Evolutionary conservation across 192 early-diverging fungal species (phyloP).

Genomic region (Kappamyces sp.): DNA sequence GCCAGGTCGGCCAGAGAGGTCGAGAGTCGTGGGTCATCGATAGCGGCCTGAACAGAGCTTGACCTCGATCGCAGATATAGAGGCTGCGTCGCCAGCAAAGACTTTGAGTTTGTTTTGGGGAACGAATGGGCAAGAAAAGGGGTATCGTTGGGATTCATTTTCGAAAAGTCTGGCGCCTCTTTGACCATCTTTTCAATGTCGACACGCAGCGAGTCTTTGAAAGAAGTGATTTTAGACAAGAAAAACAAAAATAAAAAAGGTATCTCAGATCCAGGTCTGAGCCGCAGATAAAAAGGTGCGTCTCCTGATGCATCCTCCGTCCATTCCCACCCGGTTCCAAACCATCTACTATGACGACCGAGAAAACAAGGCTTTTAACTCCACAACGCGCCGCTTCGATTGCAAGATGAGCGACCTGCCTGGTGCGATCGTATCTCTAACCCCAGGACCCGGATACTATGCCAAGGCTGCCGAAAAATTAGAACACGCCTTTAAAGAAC

Average conservation of each 20-base stretch:
- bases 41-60: conserved; percentile 5
- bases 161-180: too few relatives aligned
- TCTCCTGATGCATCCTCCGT: conserved; percentile 37
- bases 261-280: too few relatives aligned
- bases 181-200: too few relatives aligned
- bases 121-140: neutral
- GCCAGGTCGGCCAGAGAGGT: conserved; percentile 6
- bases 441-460: conserved; percentile 46
- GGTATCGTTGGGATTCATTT: too few relatives aligned
- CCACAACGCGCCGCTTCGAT: conserved; percentile 38
- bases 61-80: conserved; percentile 1
- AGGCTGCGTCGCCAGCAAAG: too few relatives aligned
- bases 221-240: too few relatives aligned
- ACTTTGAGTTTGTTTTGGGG: neutral
- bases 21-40: conserved; percentile 12
- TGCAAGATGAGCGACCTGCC: conserved; percentile 35
- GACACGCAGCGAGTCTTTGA: too few relatives aligned
- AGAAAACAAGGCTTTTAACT: conserved; percentile 43
- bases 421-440: too few relatives aligned
- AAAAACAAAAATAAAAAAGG: too few relatives aligned
- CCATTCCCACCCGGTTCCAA: conserved; percentile 47
- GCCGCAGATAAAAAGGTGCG: too few relatives aligned
- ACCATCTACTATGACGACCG: conserved; percentile 45
- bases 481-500: conserved; percentile 16
- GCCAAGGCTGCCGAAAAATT: conserved; percentile 18